Conservation (phyloP, 768 basidiomycete species). For the Suillus luteus region DNA sequence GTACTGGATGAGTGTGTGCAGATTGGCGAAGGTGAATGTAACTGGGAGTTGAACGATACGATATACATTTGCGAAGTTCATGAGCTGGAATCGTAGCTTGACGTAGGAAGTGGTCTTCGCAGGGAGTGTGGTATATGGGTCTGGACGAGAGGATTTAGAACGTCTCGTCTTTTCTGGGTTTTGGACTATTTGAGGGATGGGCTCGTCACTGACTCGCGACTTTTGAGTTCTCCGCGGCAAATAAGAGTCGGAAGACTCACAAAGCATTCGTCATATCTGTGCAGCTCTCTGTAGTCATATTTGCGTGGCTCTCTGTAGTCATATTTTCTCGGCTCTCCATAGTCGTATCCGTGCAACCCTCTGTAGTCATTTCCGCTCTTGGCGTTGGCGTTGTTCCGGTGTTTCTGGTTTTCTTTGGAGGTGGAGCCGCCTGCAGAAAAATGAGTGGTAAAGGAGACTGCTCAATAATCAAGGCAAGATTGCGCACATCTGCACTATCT, state of each 20-base stretch:
- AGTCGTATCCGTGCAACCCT: constrained; percentile 22
- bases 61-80: constrained; percentile 27
- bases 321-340: background rate
- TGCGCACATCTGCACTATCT: constrained; percentile 28
- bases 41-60: constrained; percentile 27
- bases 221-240: background rate
- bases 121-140: constrained; percentile 19
- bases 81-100: constrained; percentile 33
- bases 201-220: background rate
- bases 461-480: background rate
- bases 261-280: constrained; percentile 19
- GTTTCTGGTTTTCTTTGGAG: constrained; percentile 45
- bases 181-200: background rate
- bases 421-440: constrained; percentile 25
- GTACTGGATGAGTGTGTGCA: constrained; percentile 31
- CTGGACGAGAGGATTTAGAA: background rate
- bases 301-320: constrained; percentile 23
- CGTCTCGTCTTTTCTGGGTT: background rate
- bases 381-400: constrained; percentile 23
- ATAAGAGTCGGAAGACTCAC: constrained; percentile 17
- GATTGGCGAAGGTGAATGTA: constrained; percentile 34
- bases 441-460: constrained; percentile 10
- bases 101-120: constrained; percentile 23
- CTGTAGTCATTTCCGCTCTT: constrained; percentile 19
- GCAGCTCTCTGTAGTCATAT: constrained; percentile 22